These are phyloP conservation scores for Iberis pinnata DNA, from an alignment of 345 rosid species.

Conservation along the genomic window DNA sequence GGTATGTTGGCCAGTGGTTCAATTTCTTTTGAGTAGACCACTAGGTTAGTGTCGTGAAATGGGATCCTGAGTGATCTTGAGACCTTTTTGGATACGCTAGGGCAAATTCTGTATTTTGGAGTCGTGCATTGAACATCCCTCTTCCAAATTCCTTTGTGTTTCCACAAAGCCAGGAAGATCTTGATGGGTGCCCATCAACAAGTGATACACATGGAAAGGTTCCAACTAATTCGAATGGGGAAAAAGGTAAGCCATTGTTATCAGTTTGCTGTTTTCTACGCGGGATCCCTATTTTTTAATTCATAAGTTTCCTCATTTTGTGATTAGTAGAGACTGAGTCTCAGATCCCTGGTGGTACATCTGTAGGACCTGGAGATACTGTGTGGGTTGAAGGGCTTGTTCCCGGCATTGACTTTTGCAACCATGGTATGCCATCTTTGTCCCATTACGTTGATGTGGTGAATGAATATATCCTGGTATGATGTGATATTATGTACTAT, in stretches of 20 bases:
- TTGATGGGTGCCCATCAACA: constrained; percentile 17
- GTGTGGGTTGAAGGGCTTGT: constrained; percentile 97
- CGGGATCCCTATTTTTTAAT: background rate
- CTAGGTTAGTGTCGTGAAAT: background rate
- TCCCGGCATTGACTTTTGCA: constrained; percentile 95
- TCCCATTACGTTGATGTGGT: constrained; percentile 13
- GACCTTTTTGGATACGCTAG: constrained; percentile 33
- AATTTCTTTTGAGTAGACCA: background rate
- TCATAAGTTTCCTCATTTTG: constrained; percentile 17
- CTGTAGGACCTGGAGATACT: constrained; percentile 45
- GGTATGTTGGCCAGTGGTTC: constrained; percentile 38
- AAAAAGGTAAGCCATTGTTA: constrained; percentile 33
- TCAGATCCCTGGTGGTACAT: constrained; percentile 31
- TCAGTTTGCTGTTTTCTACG: background rate
- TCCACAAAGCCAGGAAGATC: constrained; percentile 50
- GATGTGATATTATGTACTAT: constrained; percentile 10
- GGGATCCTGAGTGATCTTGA: constrained; percentile 8
- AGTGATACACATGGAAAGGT: constrained; percentile 21
- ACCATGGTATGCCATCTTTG: constrained; percentile 61
- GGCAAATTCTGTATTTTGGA: constrained; percentile 97
- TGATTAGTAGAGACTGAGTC: constrained; percentile 30
- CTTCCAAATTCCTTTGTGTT: constrained; percentile 80
- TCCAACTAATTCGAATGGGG: constrained; percentile 13
- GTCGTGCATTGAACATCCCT: constrained; percentile 90
- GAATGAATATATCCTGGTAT: constrained; percentile 1